Evolutionary conservation across 2,329 filamentous ascomycete genomes (phyloP).

Genomic region (Venturia nashicola): DNA sequence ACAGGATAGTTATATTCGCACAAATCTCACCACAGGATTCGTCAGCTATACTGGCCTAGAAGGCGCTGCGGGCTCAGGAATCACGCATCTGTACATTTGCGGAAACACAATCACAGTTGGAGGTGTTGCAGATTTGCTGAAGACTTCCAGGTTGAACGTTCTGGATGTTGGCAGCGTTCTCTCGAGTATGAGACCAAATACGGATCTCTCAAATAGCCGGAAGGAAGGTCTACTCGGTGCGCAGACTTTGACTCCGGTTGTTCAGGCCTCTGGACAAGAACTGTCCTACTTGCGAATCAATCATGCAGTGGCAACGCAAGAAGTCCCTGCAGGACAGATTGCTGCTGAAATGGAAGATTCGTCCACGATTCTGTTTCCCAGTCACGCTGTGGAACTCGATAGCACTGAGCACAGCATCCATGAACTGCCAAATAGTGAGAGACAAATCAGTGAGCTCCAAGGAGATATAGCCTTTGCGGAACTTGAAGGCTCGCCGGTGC

Average conservation of each 20-base stretch:
- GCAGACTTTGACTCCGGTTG: slow-evolving; percentile 41
- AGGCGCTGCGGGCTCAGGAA: slow-evolving; percentile 39
- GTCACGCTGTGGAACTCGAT: slow-evolving; percentile 19
- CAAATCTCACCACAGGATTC: slow-evolving; percentile 35
- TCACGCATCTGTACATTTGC: slow-evolving; percentile 49
- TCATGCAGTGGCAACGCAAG: slow-evolving; percentile 40
- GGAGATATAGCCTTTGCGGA: slow-evolving; percentile 20
- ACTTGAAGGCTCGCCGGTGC: slow-evolving; percentile 17
- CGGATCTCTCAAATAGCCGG: slow-evolving; percentile 14
- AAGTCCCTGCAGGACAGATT: slow-evolving; percentile 19
- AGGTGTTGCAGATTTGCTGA: slow-evolving; percentile 40
- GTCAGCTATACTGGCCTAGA: slow-evolving; percentile 43
- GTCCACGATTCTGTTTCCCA: slow-evolving; percentile 13
- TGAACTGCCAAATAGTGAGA: slow-evolving; percentile 17
- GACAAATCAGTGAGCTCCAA: slow-evolving; percentile 17
- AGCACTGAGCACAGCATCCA: slow-evolving; percentile 10
- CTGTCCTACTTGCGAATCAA: slow-evolving; percentile 44
- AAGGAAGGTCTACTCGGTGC: slow-evolving; percentile 30
- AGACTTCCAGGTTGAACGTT: slow-evolving; percentile 39
- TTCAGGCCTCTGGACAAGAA: slow-evolving; percentile 30
- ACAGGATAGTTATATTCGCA: slow-evolving; percentile 40
- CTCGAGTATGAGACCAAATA: slow-evolving; percentile 15
- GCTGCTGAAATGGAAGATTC: slow-evolving; percentile 15
- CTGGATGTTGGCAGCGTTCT: slow-evolving; percentile 42
- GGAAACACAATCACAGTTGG: slow-evolving; percentile 44